Base-by-base conservation (phyloP, 768 basidiomycete genomes). In the Mycena vulgaris region DNA sequence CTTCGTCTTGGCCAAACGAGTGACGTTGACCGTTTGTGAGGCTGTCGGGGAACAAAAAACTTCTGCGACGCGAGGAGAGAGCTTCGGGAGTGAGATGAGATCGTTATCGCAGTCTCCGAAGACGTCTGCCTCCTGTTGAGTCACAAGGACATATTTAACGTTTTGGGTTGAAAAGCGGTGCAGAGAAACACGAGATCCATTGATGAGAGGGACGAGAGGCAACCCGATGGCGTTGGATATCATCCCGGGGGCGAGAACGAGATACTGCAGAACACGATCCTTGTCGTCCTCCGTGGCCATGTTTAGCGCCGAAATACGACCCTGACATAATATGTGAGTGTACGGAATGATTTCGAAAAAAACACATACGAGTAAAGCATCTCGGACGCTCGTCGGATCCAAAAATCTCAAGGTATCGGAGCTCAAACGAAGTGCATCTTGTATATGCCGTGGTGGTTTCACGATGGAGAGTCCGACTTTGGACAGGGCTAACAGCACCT, bases 201-300 rank as follows among this genome's bases (percentile, higher is more conserved):
- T 19, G 2, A 68, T 35, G 13, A 68, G 66, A 19, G 71, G 74
- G 31, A 76, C 40, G 8, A 76, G 68, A 21, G 75, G 73, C 7
- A 76, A 33, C 19, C 61, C 71, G 4, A 70, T 5, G 33, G 55
- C 65, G 31, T 72, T 70, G 8, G 49, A 42, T 25, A 74, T 28
- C 7, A 30, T 51, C 8, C 66, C 65, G 17, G 70, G 68, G 4
- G 65, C 31, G 0, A 42, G 8, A 27, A 74, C 57, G 37, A 76
- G 73, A 31, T 76, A 76, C 17, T 60, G 45, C 30, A 76, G 59
- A 42, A 75, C 67, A 14, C 21, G 27, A 42, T 55, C 39, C 40
- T 75, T 75, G 31, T 66, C 66, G 10, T 63, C 47, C 7, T 68
- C 60, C 21, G 66, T 17, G 19, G 40, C 49, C 1, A 45, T n/a